phyloP scores from a whole-genome alignment of 495 filamentous ascomycete genomes.

The Hypoxylon rickii region DNA sequence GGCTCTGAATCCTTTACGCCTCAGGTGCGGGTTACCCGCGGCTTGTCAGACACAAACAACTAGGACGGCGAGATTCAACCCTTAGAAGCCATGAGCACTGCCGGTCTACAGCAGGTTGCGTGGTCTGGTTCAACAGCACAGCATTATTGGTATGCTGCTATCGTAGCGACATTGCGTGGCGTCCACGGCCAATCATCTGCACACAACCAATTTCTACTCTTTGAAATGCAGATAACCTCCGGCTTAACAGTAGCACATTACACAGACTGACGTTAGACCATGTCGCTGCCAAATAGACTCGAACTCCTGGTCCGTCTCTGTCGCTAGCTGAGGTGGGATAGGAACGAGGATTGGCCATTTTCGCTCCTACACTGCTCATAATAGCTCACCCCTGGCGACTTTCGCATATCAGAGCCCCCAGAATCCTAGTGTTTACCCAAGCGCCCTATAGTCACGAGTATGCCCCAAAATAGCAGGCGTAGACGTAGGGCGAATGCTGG shows the following conservation, averaged over 20 bases:
- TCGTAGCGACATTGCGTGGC: conserved; percentile 7
- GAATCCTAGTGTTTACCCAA: conserved; percentile 9
- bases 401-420: background rate
- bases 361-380: conserved; percentile 31
- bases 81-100: conserved; percentile 2
- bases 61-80: conserved; percentile 7
- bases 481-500: conserved; percentile 1
- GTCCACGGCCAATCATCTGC: conserved; percentile 13
- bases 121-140: conserved; percentile 11
- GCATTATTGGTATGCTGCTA: conserved; percentile 18
- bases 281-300: conserved; percentile 16
- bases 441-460: conserved; percentile 6
- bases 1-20: conserved; percentile 22
- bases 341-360: conserved; percentile 26
- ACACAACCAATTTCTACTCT: conserved; percentile 7
- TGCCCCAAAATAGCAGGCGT: conserved; percentile 30
- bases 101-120: conserved; percentile 4
- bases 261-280: conserved; percentile 23
- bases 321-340: conserved; percentile 26
- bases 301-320: conserved; percentile 13
- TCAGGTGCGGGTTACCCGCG: conserved; percentile 9
- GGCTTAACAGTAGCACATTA: conserved; percentile 12
- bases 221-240: conserved; percentile 17
- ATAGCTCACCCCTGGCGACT: conserved; percentile 11
- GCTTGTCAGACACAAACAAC: conserved; percentile 16